phyloP scores from a whole-genome alignment of 2,329 filamentous ascomycete genomes.

The Lachnellula cervina region DNA sequence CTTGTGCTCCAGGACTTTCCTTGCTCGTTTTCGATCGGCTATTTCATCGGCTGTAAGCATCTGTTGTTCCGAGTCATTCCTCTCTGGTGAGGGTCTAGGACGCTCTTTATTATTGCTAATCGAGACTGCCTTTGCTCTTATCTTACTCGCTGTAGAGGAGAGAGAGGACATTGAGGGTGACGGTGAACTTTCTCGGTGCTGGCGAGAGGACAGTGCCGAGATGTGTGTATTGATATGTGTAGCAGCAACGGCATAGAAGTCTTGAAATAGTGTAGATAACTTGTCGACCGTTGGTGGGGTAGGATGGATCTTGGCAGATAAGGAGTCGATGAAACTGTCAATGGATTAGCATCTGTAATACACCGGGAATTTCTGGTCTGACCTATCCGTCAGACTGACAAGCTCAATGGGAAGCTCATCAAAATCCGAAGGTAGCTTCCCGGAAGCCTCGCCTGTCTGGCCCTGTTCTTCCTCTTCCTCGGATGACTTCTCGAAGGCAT shows the following conservation, averaged over 20 bases:
- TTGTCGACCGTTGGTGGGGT: conserved; percentile 78
- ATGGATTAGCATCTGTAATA: conserved; percentile 18
- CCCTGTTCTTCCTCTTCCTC: conserved; percentile 31
- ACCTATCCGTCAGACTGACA: conserved; percentile 84
- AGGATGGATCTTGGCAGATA: conserved; percentile 81
- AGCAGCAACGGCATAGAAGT: conserved; percentile 81
- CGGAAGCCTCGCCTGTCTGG: conserved; percentile 8
- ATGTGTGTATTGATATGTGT: conserved; percentile 84
- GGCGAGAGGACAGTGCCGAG: conserved; percentile 67
- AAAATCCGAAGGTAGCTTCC: conserved; percentile 47
- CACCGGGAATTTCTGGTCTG: conserved; percentile 17
- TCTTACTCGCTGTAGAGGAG: conserved; percentile 50
- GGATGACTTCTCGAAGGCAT: conserved; percentile 37
- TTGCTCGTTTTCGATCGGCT: conserved; percentile 69
- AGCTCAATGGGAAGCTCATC: conserved; percentile 94
- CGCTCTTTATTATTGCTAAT: conserved; percentile 50
- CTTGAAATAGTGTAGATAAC: conserved; percentile 83
- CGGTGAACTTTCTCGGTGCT: conserved; percentile 63
- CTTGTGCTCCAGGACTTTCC: conserved; percentile 74
- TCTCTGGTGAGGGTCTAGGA: conserved; percentile 36
- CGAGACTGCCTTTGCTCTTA: conserved; percentile 52
- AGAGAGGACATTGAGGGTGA: conserved; percentile 50
- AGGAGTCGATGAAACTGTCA: conserved; percentile 78
- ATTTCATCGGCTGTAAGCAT: conserved; percentile 90
- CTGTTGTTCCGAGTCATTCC: conserved; percentile 56